These are phyloP conservation scores for Rheum nobile DNA, from an alignment of 148 eudicot genomes.

Conservation along the genomic window DNA sequence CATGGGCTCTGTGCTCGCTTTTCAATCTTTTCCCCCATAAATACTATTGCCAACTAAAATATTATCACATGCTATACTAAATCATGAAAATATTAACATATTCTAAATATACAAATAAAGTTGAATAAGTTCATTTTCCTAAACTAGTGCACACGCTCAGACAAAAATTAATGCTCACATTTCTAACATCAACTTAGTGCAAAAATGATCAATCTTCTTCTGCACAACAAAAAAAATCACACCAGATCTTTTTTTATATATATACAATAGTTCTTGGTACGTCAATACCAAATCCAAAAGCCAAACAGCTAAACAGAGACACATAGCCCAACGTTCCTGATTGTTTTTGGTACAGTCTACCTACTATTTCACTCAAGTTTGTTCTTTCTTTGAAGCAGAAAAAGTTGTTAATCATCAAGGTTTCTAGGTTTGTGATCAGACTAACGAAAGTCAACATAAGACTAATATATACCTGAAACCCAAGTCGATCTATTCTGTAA, in stretches of 20 bases:
- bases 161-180: not conserved
- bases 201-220: too few relatives aligned
- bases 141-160: not conserved
- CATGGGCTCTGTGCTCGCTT: not conserved
- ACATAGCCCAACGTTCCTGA: not conserved
- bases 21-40: not conserved
- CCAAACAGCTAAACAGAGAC: not conserved
- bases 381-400: not conserved
- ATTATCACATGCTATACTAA: not conserved
- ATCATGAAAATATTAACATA: not conserved
- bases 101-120: not conserved
- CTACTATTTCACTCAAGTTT: not conserved
- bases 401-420: not conserved
- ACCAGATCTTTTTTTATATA: too few relatives aligned
- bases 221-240: too few relatives aligned
- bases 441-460: not conserved
- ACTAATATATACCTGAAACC: not conserved
- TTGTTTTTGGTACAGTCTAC: conserved; percentile 2
- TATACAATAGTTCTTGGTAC: not conserved
- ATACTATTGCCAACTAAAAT: too few relatives aligned
- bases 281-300: not conserved
- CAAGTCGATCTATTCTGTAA: not conserved
- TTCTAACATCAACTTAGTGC: not conserved
- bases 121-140: not conserved
- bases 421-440: not conserved